Base-by-base conservation (phyloP, 208 protist species). In the Crithidia fasciculata region DNA sequence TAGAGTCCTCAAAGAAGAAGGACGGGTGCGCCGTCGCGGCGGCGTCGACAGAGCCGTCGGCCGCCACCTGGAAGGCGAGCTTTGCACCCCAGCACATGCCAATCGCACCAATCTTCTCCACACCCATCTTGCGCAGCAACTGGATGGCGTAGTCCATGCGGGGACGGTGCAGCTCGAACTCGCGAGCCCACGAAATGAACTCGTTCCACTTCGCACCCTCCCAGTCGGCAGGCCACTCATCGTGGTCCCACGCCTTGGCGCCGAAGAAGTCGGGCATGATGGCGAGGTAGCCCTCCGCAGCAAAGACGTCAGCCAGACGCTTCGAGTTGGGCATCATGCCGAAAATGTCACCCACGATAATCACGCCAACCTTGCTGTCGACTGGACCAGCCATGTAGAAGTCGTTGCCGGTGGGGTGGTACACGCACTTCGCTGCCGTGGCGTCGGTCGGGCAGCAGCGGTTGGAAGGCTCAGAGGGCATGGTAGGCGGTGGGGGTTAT, bases 11-110 rank as follows among this genome's bases (percentile, higher is more conserved):
- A 6, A 43, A 76, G 54, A 88, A 61, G 52, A 83, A 80, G 10
- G 81, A 81, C 12, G 88, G 83, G 68, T 93, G 88, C 4, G 83
- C 70, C 9, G 80, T 53, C 45, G 64, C 68, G 2, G 69, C 74
- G n/a, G 78, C 78, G 55, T 88, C 82, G 28, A 82, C 69, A 39
- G 78, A 50, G 18, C 69, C 50, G 13, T 78, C 67, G 37, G 45
- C 78, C 6, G 72, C 70, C 19, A 81, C 60, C 36, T 65, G 37
- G 55, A 90, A 69, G 12, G 76, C 37, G 19, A 87, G 19, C 43
- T 28, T 12, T 4, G 75, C 60, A 12, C 88, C 88, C 88, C 88
- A 93, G 83, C 88, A 93, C 52, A 88, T 71, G 43, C 88, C 88
- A 6, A 87, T 56, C 3, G 56, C 61, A n/a, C 61, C 83, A 19